These are phyloP conservation scores for Cymbopogon citratus DNA, from an alignment of 176 grass and related monocot species.

Conservation along the genomic window DNA sequence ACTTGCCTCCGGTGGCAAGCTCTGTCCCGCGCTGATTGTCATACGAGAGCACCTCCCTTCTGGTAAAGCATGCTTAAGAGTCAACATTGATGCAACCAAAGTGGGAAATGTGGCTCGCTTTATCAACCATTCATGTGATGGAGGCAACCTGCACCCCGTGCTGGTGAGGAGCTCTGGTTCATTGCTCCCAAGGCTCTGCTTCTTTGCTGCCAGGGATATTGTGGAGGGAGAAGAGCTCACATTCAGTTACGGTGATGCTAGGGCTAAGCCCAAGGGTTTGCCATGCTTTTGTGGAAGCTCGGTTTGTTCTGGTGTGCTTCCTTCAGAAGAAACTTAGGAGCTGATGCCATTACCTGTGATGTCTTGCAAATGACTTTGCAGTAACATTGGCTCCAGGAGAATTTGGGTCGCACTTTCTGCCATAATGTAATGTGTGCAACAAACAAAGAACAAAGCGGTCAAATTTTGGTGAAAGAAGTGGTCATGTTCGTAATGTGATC, in stretches of 20 bases:
- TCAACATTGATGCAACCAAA: conserved; percentile 83
- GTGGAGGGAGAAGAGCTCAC: conserved; percentile 60
- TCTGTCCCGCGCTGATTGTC: conserved; percentile 66
- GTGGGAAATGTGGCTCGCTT: conserved; percentile 74
- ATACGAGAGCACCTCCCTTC: conserved; percentile 88
- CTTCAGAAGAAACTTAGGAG: conserved; percentile 85
- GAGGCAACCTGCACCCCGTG: conserved; percentile 67
- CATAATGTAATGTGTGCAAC: background rate
- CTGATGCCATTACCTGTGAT: background rate
- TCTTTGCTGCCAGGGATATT: conserved; percentile 61
- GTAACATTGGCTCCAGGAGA: background rate
- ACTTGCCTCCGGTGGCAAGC: conserved; percentile 49
- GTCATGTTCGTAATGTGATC: background rate
- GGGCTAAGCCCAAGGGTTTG: conserved; percentile 33
- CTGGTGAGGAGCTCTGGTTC: conserved; percentile 66
- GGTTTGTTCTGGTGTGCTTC: conserved; percentile 56
- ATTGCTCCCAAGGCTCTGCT: conserved; percentile 80
- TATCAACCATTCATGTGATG: conserved; percentile 95
- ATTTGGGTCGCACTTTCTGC: background rate
- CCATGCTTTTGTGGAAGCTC: conserved; percentile 65
- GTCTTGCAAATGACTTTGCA: background rate
- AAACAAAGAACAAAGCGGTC: background rate
- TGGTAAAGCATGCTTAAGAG: conserved; percentile 67
- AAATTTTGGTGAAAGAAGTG: background rate
- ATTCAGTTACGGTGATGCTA: conserved; percentile 68